Percentiles rank a stretch among this genome's conserved stretches.
Conservation (phyloP, 495 filamentous ascomycete species). For the Cenococcum geophilum region DNA sequence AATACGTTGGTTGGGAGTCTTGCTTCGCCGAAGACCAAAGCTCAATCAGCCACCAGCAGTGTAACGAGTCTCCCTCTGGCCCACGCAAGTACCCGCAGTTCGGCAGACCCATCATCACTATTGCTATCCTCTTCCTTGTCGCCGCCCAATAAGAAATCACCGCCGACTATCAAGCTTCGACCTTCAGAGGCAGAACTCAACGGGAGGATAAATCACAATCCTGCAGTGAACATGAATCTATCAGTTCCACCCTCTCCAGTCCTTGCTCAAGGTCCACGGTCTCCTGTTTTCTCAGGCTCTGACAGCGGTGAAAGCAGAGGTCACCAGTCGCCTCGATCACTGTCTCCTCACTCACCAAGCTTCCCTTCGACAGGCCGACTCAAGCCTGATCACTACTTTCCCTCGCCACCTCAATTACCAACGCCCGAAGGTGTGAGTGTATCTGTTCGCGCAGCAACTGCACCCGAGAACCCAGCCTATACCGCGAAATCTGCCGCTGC, state of each 20-base stretch:
- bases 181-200: constrained; percentile 30
- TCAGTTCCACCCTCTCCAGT: constrained; percentile 28
- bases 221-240: constrained; percentile 28
- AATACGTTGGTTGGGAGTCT: constrained; percentile 18
- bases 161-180: constrained; percentile 20
- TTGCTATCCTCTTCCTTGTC: constrained; percentile 4
- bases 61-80: constrained; percentile 26
- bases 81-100: constrained; percentile 8
- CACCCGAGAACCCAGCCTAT: constrained; percentile 6
- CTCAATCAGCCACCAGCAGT: constrained; percentile 18
- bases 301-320: constrained; percentile 13
- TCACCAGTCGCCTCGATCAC: constrained; percentile 9
- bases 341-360: constrained; percentile 17
- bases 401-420: constrained; percentile 17
- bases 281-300: constrained; percentile 11
- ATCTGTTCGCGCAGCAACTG: constrained; percentile 1
- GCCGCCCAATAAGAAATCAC: constrained; percentile 6
- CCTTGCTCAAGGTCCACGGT: constrained; percentile 7
- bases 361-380: neutral
- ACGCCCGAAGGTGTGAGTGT: constrained; percentile 12
- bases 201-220: constrained; percentile 28
- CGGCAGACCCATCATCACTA: constrained; percentile 3
- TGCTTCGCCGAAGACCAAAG: constrained; percentile 12
- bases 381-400: constrained; percentile 20
- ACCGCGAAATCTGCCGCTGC: constrained; percentile 15